A percentile compares a stretch with the other conserved stretches of the same genome.
Evolutionary conservation across 139 green algal genomes (phyloP).

Genomic region (Ulvella scutata): DNA sequence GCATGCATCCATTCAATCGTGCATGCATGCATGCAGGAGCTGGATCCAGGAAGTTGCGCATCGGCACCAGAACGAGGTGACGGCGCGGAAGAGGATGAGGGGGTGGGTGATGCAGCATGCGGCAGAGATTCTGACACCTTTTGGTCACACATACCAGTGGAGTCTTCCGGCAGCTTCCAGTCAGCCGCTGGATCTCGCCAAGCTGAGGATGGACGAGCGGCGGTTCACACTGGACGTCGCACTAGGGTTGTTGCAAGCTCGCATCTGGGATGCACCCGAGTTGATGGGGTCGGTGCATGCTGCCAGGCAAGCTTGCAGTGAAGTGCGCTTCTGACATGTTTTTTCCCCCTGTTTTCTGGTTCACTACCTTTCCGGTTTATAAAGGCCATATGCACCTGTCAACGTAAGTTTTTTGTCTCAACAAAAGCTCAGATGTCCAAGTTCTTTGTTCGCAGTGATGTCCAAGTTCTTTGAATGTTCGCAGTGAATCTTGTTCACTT

Average conservation of each 20-base stretch:
- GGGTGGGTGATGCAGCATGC: background rate
- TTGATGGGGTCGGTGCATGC: background rate
- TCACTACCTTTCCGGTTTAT: no score
- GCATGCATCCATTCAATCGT: background rate
- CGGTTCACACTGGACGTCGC: background rate
- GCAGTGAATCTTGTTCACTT: no score
- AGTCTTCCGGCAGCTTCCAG: background rate
- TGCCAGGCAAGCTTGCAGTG: background rate
- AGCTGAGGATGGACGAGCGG: background rate
- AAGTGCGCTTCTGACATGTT: no score
- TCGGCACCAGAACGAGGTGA: background rate
- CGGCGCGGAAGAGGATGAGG: background rate
- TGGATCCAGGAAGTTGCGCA: background rate
- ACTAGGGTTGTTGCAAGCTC: background rate
- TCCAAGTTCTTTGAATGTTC: no score
- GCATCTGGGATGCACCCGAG: background rate
- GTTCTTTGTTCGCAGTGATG: no score
- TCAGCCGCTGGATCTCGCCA: background rate
- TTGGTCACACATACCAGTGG: background rate
- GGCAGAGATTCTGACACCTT: background rate
- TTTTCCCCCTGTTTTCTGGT: no score
- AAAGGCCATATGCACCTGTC: no score
- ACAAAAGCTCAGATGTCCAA: no score
- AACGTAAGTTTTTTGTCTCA: no score
- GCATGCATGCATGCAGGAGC: background rate